phyloP scores from a whole-genome alignment of 164 flowering plant genomes.

The Tinospora cordifolia region DNA sequence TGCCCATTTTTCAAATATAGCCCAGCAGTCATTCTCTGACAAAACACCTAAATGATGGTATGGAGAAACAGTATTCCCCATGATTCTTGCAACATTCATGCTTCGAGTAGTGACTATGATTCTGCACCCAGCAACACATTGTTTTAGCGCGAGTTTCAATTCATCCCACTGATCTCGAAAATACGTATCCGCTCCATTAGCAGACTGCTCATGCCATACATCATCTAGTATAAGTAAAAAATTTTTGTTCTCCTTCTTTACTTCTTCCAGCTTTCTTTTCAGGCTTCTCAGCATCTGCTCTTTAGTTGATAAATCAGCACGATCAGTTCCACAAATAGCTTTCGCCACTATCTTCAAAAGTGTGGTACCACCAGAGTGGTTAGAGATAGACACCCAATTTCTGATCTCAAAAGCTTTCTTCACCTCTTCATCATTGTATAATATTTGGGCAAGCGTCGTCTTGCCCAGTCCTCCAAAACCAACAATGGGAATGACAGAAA shows the following conservation, averaged over 20 bases:
- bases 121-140: background rate
- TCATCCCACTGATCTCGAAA: background rate
- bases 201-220: background rate
- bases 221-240: slow-evolving; percentile 3
- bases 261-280: background rate
- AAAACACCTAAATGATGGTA: background rate
- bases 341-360: background rate
- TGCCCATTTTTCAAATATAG: background rate
- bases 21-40: background rate
- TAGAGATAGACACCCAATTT: background rate
- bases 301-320: background rate
- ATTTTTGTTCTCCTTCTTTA: background rate
- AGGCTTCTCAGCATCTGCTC: background rate
- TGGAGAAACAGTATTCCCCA: background rate
- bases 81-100: background rate
- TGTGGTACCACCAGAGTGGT: background rate
- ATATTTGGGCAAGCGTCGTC: background rate
- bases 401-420: background rate
- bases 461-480: background rate
- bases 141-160: background rate
- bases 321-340: background rate
- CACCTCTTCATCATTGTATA: background rate
- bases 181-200: no score
- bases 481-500: background rate
- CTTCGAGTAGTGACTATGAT: slow-evolving; percentile 4